Base-by-base conservation (phyloP, 2,329 filamentous ascomycete genomes). In the Trematosphaeria pertusa region DNA sequence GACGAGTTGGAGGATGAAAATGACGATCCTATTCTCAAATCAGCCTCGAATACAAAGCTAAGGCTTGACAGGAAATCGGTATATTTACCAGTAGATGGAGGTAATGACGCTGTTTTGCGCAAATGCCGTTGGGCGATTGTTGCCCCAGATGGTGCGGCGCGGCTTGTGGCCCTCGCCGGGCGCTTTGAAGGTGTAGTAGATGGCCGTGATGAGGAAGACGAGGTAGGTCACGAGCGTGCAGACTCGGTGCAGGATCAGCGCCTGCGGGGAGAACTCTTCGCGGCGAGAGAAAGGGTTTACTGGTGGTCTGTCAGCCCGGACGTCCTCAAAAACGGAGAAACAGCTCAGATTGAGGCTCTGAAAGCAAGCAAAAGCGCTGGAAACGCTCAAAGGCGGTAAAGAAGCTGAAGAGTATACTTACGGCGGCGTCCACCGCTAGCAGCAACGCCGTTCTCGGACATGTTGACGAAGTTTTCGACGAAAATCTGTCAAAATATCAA, bases 81-180 rank as follows among this genome's bases (percentile, higher is more conserved):
- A 28, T 28, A 28, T 75, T 54, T 73, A 89, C 89, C 89, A 95
- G 81, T 93, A 96, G 56, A 95, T 83, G 51, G 82, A 75, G 1
- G 78, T 78, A 39, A 85, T 76, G 51, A 80, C 69, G 22, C 81
- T 78, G 73, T 88, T 91, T 73, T 91, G 80, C 36, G 86, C 85
- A 71, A 95, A 96, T 7, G 87, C 87, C 6, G 88, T 92, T 26
- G 75, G 78, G 58, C 84, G 74, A 67, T 91, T 91, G 73, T 90
- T 86, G 45, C 83, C 83, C 86, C 87, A 93, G 68, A 96, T 89
- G 48, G 81, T 86, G 52, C 80, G 74, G 56, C 77, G 70, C 12
- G 75, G 75, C 62, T 77, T 46, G 21, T 69, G 71, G 57, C 84
- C 84, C 73, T 90, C 86, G 41, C 81, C 74, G 1, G 89, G 88